Evolutionary conservation across 2,329 filamentous ascomycete genomes (phyloP).

Genomic region (Aspergillus niger): DNA sequence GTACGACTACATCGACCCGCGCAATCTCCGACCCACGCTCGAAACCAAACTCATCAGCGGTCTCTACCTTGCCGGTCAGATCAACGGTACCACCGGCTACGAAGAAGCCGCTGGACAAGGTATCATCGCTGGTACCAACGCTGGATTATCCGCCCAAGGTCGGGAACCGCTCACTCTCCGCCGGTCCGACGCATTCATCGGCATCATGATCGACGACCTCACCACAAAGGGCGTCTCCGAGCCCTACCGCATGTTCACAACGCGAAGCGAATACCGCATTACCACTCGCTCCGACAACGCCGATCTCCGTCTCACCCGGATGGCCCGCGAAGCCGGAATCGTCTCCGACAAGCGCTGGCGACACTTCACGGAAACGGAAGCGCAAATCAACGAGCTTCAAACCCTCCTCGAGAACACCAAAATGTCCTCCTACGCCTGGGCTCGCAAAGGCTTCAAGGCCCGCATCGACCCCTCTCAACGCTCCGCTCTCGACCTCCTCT

Average conservation of each 20-base stretch:
- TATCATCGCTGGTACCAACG: slow-evolving; percentile 89
- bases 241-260: slow-evolving; percentile 98
- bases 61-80: slow-evolving; percentile 90
- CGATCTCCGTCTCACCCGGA: slow-evolving; percentile 78
- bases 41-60: slow-evolving; percentile 91
- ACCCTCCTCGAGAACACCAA: slow-evolving; percentile 60
- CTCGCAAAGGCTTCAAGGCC: slow-evolving; percentile 67
- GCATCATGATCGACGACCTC: slow-evolving; percentile 97
- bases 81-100: slow-evolving; percentile 97
- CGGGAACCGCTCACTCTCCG: slow-evolving; percentile 68
- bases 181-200: slow-evolving; percentile 90
- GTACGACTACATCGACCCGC: slow-evolving; percentile 97
- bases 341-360: slow-evolving; percentile 79
- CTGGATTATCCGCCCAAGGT: slow-evolving; percentile 73
- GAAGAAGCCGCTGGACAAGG: slow-evolving; percentile 96
- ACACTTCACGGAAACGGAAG: slow-evolving; percentile 64
- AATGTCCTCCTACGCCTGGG: slow-evolving; percentile 67
- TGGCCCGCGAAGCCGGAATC: slow-evolving; percentile 74
- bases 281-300: slow-evolving; percentile 91
- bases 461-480: slow-evolving; percentile 67
- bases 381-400: slow-evolving; percentile 68
- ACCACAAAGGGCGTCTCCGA: slow-evolving; percentile 96
- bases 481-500: slow-evolving; percentile 77
- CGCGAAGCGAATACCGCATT: slow-evolving; percentile 92
- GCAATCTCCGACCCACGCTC: slow-evolving; percentile 80